Evolutionary conservation across 371 early-diverging fungal species (phyloP).

Genomic region (Choanephora cucurbitarum): DNA sequence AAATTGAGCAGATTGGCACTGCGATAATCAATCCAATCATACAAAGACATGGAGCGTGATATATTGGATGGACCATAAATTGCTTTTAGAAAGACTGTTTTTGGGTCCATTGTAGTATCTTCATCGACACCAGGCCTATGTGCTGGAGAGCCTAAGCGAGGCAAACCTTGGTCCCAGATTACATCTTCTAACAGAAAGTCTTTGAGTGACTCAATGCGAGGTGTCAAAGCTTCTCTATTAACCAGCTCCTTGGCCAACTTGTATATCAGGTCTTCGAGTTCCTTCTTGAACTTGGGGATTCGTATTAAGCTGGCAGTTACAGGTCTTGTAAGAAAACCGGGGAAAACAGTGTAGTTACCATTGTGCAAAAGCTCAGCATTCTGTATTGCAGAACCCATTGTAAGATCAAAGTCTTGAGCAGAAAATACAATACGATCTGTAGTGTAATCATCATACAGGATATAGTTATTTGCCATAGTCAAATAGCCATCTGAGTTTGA

Average conservation of each 20-base stretch:
- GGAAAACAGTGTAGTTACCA: slow-evolving; percentile 29
- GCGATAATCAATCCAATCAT: slow-evolving; percentile 9
- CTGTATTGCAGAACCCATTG: slow-evolving; percentile 28
- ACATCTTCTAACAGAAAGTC: slow-evolving; percentile 26
- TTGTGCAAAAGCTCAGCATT: slow-evolving; percentile 11
- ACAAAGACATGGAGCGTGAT: slow-evolving; percentile 2
- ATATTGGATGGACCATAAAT: slow-evolving; percentile 7
- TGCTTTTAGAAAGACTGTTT: background rate
- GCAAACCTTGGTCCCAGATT: slow-evolving; percentile 26
- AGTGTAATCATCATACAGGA: slow-evolving; percentile 27
- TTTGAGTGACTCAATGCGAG: slow-evolving; percentile 19
- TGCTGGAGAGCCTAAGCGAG: slow-evolving; percentile 10
- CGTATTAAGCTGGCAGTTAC: slow-evolving; percentile 21
- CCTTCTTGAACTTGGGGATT: slow-evolving; percentile 18
- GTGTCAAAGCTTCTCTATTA: slow-evolving; percentile 5
- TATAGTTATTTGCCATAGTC: slow-evolving; percentile 34
- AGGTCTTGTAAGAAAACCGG: slow-evolving; percentile 26
- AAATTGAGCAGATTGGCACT: slow-evolving; percentile 11
- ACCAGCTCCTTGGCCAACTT: slow-evolving; percentile 12
- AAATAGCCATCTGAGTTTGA: slow-evolving; percentile 28
- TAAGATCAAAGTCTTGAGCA: slow-evolving; percentile 34
- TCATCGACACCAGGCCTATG: background rate
- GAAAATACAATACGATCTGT: slow-evolving; percentile 22
- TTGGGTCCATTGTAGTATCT: background rate
- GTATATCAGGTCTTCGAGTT: slow-evolving; percentile 9